A percentile compares a stretch with the other conserved stretches of the same genome.
Evolutionary conservation across 495 filamentous ascomycete species (phyloP).

Genomic region (Trichoderma gamsii): DNA sequence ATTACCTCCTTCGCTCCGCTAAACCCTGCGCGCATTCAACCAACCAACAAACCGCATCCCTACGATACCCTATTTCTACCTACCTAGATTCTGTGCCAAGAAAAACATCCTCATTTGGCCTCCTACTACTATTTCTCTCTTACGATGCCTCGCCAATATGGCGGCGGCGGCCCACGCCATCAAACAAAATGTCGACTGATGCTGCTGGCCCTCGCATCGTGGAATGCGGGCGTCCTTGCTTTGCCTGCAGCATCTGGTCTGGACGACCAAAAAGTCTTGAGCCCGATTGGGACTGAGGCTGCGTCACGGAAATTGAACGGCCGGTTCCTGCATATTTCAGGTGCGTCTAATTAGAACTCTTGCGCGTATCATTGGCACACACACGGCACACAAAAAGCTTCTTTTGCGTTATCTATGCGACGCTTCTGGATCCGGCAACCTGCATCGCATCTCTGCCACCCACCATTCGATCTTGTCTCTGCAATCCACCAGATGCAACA

Average conservation of each 20-base stretch:
- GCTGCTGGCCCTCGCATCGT: slow-evolving; percentile 4
- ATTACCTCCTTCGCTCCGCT: background rate
- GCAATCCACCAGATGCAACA: background rate
- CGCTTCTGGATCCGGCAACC: background rate
- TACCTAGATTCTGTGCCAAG: background rate
- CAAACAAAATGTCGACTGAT: background rate
- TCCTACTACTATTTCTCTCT: background rate
- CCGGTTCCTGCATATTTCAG: slow-evolving; percentile 91
- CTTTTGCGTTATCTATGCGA: slow-evolving; percentile 14
- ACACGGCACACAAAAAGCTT: background rate
- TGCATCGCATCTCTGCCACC: background rate
- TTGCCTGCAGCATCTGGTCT: background rate
- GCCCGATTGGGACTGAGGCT: background rate
- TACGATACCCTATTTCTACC: background rate
- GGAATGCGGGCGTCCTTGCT: background rate
- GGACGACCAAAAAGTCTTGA: slow-evolving; percentile 11
- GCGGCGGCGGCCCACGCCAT: slow-evolving; percentile 10
- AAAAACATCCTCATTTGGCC: background rate
- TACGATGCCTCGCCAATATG: slow-evolving; percentile 1
- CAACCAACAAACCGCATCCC: background rate
- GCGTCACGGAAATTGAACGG: slow-evolving; percentile 54
- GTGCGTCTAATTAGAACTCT: slow-evolving; percentile 41
- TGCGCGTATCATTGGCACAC: slow-evolving; percentile 15
- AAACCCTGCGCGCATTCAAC: background rate
- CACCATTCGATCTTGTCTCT: slow-evolving; percentile 18